A percentile compares a stretch with the other conserved stretches of the same genome.
Conservation (phyloP, 192 early-diverging fungal genomes). For the Coemansia sp. region DNA sequence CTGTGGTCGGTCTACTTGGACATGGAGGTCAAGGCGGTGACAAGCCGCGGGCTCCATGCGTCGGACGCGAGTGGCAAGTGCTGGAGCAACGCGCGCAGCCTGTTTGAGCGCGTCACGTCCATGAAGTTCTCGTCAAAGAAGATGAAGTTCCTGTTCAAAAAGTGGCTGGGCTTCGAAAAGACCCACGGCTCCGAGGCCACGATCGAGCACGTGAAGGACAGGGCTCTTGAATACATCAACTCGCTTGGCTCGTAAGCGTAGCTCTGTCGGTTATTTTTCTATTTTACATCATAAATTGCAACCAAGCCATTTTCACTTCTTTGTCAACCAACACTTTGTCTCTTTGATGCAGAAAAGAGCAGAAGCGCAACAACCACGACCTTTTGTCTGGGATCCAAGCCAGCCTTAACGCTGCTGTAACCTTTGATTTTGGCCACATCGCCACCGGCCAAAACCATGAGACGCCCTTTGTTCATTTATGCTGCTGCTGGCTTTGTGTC, state of each 20-base stretch:
- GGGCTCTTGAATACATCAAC: constrained; percentile 80
- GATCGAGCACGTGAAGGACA: constrained; percentile 84
- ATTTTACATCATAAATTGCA: no score
- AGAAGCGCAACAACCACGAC: no score
- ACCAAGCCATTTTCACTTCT: no score
- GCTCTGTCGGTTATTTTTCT: no score
- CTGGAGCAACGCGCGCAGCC: constrained; percentile 54
- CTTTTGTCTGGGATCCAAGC: no score
- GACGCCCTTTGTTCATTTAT: no score
- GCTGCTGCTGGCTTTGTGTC: no score
- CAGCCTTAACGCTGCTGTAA: no score
- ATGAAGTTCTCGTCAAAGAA: constrained; percentile 94
- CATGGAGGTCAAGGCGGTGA: constrained; percentile 80
- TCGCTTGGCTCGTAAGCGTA: constrained; percentile 25
- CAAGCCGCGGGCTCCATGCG: constrained; percentile 24
- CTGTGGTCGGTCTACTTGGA: constrained; percentile 97
- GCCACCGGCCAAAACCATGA: no score
- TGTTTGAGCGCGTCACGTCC: constrained; percentile 89
- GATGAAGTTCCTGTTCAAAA: constrained; percentile 99
- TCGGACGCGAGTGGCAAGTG: constrained; percentile 18
- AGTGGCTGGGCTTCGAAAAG: constrained; percentile 96
- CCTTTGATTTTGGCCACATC: no score
- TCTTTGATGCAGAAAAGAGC: no score
- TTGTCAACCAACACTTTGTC: no score
- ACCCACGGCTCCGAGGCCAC: constrained; percentile 74